Evolutionary conservation across 192 early-diverging fungal species (phyloP), one percentile per base, ranked within the genome.

Genomic region (Linnemannia hyalina): DNA sequence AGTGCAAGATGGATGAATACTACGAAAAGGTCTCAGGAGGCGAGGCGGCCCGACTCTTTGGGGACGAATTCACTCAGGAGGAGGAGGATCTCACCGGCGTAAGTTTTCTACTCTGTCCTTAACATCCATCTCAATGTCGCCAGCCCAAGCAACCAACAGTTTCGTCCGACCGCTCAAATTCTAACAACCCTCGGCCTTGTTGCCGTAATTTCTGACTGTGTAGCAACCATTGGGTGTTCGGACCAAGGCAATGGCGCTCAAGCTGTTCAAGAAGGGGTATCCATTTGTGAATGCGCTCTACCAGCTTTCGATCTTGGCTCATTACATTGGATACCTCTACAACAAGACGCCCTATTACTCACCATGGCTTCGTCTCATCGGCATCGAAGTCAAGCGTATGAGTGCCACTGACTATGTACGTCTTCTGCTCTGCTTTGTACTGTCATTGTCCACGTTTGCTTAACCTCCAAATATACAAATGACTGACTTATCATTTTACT

Each of bases 251-350:
- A 69, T 74, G 79, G 76, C 76, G 3, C 52, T 81, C 32, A 77
- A 70, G 41, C 6, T 75, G 26, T 84, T 88, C 79, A 88, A 83
- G 79, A 82, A 83, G 55, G 83, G 91, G 71, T 97, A 97, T 68
- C 96, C 97, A n/a, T 92, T 90, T 69, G 78, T 93, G 13, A 94
- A 98, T 81, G 90, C 92, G 44, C 60, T 89, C 23, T 97, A 96
- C 83, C 91, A 96, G 72, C 87, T 91, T 47, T 91, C 93, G 6
- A 89, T 92, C 35, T 83, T 93, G 29, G 77, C 91, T 54, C 97
- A 96, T 84, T 94, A 96, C 71, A 88, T 98, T 65, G 92, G 89
- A 23, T 99, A 97, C 83, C 88, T 99, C 79, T 97, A 96, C 88
- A 95, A 95, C 74, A 94, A 94, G 83, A 97, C 97, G 8, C 88